Conservation (phyloP, 108 stramenopile species). For the Nitzschia palea region DNA sequence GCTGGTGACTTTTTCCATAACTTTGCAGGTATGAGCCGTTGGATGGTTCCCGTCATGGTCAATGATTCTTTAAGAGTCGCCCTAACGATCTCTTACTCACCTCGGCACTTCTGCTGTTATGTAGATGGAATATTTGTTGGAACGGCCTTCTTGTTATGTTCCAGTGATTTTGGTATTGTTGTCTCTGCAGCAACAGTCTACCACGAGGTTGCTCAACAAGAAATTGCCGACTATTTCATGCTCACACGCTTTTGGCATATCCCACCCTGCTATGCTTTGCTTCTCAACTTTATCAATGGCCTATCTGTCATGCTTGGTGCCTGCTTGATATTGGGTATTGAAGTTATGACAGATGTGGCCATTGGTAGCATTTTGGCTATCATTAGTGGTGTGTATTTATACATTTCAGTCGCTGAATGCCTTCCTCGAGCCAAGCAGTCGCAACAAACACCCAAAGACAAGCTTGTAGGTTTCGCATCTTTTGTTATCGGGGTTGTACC, state of each 20-base stretch:
- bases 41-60: background rate
- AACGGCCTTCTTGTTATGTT: conserved; percentile 69
- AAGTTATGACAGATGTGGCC: conserved; percentile 39
- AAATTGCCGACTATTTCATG: conserved; percentile 80
- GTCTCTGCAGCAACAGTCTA: conserved; percentile 61
- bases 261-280: conserved; percentile 38
- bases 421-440: conserved; percentile 40
- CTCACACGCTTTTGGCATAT: conserved; percentile 66
- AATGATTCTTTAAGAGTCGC: too few species aligned
- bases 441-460: conserved; percentile 21
- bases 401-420: conserved; percentile 66
- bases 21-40: conserved; percentile 54
- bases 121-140: conserved; percentile 85
- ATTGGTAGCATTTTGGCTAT: conserved; percentile 70
- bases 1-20: conserved; percentile 78
- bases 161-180: conserved; percentile 32
- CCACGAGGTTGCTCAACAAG: conserved; percentile 85
- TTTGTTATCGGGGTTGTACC: conserved; percentile 69
- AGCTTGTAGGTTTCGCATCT: conserved; percentile 28
- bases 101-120: too few species aligned
- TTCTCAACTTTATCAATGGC: conserved; percentile 70
- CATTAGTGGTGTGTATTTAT: conserved; percentile 74
- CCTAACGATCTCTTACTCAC: too few species aligned
- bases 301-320: conserved; percentile 68
- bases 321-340: conserved; percentile 41